Evolutionary conservation across 2,329 filamentous ascomycete genomes (phyloP).

Genomic region (Cytospora chrysosperma): DNA sequence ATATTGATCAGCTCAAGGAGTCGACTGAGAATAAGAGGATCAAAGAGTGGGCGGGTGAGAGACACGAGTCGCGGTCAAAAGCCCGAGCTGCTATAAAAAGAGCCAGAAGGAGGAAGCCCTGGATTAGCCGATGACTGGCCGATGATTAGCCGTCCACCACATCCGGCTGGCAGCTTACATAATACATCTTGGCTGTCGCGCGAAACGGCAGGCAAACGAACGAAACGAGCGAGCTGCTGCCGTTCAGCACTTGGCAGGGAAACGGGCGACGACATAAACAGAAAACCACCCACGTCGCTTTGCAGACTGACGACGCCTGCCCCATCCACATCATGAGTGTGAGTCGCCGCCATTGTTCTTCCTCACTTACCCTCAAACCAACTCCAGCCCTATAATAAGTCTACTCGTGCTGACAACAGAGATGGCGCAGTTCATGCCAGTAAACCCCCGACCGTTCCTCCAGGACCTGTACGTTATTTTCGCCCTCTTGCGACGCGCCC

Average conservation of each 20-base stretch:
- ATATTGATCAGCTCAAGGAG: too few relatives aligned
- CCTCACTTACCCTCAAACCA: too few relatives aligned
- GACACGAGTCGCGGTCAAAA: too few relatives aligned
- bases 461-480: slow-evolving; percentile 72
- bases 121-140: background rate
- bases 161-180: background rate
- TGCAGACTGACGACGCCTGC: slow-evolving; percentile 8
- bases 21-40: too few relatives aligned
- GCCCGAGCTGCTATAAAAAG: too few relatives aligned
- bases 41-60: too few relatives aligned
- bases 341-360: background rate
- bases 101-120: too few relatives aligned
- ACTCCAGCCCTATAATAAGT: background rate
- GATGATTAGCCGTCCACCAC: slow-evolving; percentile 1
- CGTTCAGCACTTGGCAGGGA: background rate
- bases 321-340: slow-evolving; percentile 19
- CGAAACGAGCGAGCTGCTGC: background rate
- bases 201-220: background rate
- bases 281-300: background rate
- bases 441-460: slow-evolving; percentile 96
- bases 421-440: slow-evolving; percentile 71
- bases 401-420: background rate
- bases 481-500: slow-evolving; percentile 58
- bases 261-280: background rate
- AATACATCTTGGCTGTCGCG: background rate